A percentile compares a stretch with the other conserved stretches of the same genome.
phyloP scores from a whole-genome alignment of 2,329 filamentous ascomycete species.

The Ascochyta lentis region DNA sequence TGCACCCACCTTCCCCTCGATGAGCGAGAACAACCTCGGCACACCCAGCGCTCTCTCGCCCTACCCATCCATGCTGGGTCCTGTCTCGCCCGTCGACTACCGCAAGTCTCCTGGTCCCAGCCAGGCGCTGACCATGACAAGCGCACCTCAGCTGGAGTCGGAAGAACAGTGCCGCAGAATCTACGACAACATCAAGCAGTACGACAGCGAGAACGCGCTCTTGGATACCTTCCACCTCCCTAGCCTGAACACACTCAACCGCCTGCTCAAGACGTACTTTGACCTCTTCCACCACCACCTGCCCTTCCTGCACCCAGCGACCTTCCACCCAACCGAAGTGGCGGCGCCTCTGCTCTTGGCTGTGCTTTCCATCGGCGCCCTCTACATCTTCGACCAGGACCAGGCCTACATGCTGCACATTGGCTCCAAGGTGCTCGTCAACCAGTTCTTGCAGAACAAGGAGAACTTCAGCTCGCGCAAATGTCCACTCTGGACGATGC shows the following conservation, averaged over 20 bases:
- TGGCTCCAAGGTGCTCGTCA: constrained; percentile 95
- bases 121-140: constrained; percentile 68
- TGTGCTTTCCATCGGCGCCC: constrained; percentile 90
- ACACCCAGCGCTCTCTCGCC: constrained; percentile 79
- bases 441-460: constrained; percentile 96
- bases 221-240: constrained; percentile 91
- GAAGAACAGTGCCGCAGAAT: constrained; percentile 88
- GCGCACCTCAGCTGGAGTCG: constrained; percentile 78
- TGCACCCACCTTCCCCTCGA: constrained; percentile 70
- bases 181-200: constrained; percentile 81
- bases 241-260: constrained; percentile 79
- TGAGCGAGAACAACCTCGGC: constrained; percentile 73
- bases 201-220: constrained; percentile 81
- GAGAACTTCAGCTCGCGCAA: constrained; percentile 98
- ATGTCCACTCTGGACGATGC: constrained; percentile 98
- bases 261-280: constrained; percentile 95
- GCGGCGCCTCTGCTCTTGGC: constrained; percentile 86
- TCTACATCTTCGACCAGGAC: constrained; percentile 97
- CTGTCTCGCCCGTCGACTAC: constrained; percentile 72
- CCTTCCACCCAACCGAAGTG: constrained; percentile 80
- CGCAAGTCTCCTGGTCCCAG: constrained; percentile 72
- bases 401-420: constrained; percentile 97
- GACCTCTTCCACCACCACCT: constrained; percentile 96
- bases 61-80: constrained; percentile 70
- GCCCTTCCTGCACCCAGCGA: constrained; percentile 91